Base-by-base conservation (phyloP, 768 basidiomycete genomes). In the Peribolospora kevripleyi region DNA sequence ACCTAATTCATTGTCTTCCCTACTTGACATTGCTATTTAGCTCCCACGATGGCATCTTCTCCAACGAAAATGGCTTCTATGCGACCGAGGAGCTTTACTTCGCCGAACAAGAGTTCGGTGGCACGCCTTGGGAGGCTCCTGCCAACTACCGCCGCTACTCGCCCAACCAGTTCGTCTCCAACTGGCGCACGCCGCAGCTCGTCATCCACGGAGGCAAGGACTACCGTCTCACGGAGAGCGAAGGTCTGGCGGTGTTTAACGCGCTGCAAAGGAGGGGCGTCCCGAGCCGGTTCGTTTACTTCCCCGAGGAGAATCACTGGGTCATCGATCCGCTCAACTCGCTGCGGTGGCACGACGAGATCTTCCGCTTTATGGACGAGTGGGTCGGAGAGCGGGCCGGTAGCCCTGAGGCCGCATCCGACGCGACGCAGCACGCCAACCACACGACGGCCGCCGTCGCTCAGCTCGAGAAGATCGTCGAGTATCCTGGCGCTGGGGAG, bases 301-400 rank as follows among this genome's bases (percentile, higher is more conserved):
- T 88, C 70, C 83, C 84, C 0, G 77, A 82, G 60, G 88, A 91
- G 68, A 91, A 88, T 60, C 87, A 91, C 64, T 87, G 87, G 88
- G 85, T 85, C 37, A 61, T 84, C 58, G 75, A 82, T 54, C 81
- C 80, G 57, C 79, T 78, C 53, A 71, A 70, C 61, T 65, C 65
- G n/a, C 41, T 63, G 5, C 61, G 60, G 50, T 97, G 91, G 91
- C 85, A 95, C 68, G 72, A 82, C 60, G 91, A 98, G 66, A 81
- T 97, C 9, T 81, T 98, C 69, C 73, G 76, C 57, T 97, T 86
- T 86, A 80, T 93, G 58, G 76, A 70, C 42, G 67, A 71, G 60
- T 71, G 68, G 67, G 62, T 67, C 3, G 67, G 67, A 25, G 25
- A 25, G 25, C 25, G 25, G 25, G 25, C 25, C 25, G 25, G 25